Conservation (phyloP, 345 rosid genomes). For the Pelargonium nanum region DNA sequence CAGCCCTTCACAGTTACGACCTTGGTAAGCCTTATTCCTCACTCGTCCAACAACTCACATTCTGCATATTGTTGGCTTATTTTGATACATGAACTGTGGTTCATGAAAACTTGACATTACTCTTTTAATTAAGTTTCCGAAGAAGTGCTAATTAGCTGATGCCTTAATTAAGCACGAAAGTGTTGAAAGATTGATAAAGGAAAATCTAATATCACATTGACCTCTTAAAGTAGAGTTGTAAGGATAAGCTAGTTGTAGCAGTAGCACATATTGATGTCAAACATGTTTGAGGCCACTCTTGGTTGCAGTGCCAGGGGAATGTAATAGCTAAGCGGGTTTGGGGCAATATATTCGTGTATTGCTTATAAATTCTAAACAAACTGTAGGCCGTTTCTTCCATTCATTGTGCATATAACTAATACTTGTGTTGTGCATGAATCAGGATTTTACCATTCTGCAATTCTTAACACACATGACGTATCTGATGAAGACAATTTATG, state of each 20-base stretch:
- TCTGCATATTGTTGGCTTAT: not conserved
- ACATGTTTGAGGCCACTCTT: too few species aligned
- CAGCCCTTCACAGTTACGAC: slow-evolving; percentile 33
- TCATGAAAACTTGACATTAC: too few species aligned
- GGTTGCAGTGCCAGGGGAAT: too few species aligned
- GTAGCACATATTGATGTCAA: too few species aligned
- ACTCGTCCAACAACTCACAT: not conserved
- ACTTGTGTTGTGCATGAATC: not conserved
- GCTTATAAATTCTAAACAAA: too few species aligned
- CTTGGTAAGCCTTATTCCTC: slow-evolving; percentile 24
- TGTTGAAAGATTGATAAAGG: not conserved
- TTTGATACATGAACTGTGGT: not conserved
- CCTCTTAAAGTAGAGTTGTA: not conserved
- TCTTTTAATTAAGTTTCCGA: not conserved
- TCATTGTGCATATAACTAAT: not conserved
- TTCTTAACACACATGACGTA: slow-evolving; percentile 26
- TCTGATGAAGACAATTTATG: slow-evolving; percentile 26
- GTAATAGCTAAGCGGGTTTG: too few species aligned
- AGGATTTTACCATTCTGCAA: slow-evolving; percentile 50
- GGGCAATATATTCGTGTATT: too few species aligned
- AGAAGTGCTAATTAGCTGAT: not conserved
- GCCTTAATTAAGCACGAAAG: not conserved
- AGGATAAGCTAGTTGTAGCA: not conserved
- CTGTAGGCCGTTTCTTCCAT: not conserved
- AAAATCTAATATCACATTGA: too few species aligned